These are phyloP conservation scores for Sarcodon aspratus DNA, from an alignment of 768 basidiomycete genomes.

Conservation along the genomic window DNA sequence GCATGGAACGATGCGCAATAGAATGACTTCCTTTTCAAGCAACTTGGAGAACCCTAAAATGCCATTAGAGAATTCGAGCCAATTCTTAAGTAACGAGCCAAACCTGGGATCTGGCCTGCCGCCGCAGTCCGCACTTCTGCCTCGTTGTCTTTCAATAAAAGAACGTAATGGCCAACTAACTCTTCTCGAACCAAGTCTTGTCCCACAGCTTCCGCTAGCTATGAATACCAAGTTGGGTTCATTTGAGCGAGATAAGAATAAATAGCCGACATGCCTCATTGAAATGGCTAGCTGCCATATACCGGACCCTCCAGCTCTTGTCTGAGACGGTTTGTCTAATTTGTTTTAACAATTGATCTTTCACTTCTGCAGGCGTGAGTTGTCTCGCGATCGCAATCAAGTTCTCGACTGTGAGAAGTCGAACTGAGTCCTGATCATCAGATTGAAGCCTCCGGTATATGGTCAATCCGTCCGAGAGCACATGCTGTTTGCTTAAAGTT, in stretches of 20 bases:
- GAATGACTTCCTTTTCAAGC: slow-evolving; percentile 87
- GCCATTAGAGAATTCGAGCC: slow-evolving; percentile 5
- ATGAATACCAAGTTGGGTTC: not conserved
- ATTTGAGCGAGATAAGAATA: not conserved
- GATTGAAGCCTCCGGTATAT: slow-evolving; percentile 89
- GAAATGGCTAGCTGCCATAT: slow-evolving; percentile 97
- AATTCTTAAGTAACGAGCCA: slow-evolving; percentile 3
- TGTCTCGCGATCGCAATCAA: slow-evolving; percentile 86
- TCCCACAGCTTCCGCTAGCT: slow-evolving; percentile 91
- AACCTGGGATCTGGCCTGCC: slow-evolving; percentile 94
- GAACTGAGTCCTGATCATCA: slow-evolving; percentile 97
- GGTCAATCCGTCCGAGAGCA: slow-evolving; percentile 79
- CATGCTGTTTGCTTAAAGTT: slow-evolving; percentile 67
- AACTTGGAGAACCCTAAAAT: slow-evolving; percentile 82
- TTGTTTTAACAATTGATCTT: slow-evolving; percentile 80
- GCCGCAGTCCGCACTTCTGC: slow-evolving; percentile 97
- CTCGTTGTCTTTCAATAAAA: slow-evolving; percentile 94
- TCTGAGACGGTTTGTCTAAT: slow-evolving; percentile 83
- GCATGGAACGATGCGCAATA: slow-evolving; percentile 87
- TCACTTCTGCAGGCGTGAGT: slow-evolving; percentile 79
- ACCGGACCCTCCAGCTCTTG: slow-evolving; percentile 97
- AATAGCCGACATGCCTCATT: slow-evolving; percentile 54
- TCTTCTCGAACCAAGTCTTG: slow-evolving; percentile 88
- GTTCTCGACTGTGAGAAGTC: slow-evolving; percentile 90
- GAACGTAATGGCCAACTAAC: slow-evolving; percentile 85